Percentiles rank a stretch among this genome's conserved stretches.
Evolutionary conservation across 805 yeast species (phyloP).

Genomic region (Lipomyces starkeyi): DNA sequence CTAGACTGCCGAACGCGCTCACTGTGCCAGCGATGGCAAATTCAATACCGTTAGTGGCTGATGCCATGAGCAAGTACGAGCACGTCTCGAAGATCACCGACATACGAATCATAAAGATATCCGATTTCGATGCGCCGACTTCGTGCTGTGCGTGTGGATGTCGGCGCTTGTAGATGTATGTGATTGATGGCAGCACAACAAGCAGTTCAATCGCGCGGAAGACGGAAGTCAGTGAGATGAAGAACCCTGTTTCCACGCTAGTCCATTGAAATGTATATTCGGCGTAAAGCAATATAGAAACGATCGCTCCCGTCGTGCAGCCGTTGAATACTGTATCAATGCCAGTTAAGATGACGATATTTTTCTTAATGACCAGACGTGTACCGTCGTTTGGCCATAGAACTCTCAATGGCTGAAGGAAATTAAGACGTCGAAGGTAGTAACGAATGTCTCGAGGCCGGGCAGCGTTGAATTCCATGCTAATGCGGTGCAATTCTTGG

Average conservation of each 20-base stretch:
- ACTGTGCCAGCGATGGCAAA: slow-evolving; percentile 17
- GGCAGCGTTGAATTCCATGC: background rate
- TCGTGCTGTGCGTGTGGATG: slow-evolving; percentile 14
- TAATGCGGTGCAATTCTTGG: slow-evolving; percentile 14
- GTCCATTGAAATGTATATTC: slow-evolving; percentile 45
- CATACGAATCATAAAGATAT: slow-evolving; percentile 20
- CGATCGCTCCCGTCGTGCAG: slow-evolving; percentile 23
- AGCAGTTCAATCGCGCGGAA: slow-evolving; percentile 40
- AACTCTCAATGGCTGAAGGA: slow-evolving; percentile 40
- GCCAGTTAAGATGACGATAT: slow-evolving; percentile 20
- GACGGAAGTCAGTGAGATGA: slow-evolving; percentile 41
- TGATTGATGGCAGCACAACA: slow-evolving; percentile 38
- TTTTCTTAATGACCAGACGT: slow-evolving; percentile 17
- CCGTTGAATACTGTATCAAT: slow-evolving; percentile 31
- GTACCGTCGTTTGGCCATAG: slow-evolving; percentile 36
- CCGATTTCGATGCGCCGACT: slow-evolving; percentile 27
- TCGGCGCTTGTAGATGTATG: slow-evolving; percentile 15
- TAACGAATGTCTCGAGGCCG: background rate
- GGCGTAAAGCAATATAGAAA: slow-evolving; percentile 39
- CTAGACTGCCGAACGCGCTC: slow-evolving; percentile 23
- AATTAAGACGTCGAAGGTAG: slow-evolving; percentile 25
- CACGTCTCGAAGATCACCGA: slow-evolving; percentile 3
- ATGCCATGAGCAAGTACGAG: slow-evolving; percentile 8
- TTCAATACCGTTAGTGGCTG: background rate
- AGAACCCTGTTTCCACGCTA: slow-evolving; percentile 38